A percentile compares a stretch with the other conserved stretches of the same genome.
phyloP scores from a whole-genome alignment of 371 early-diverging fungal species.

The Mucor saturninus region DNA sequence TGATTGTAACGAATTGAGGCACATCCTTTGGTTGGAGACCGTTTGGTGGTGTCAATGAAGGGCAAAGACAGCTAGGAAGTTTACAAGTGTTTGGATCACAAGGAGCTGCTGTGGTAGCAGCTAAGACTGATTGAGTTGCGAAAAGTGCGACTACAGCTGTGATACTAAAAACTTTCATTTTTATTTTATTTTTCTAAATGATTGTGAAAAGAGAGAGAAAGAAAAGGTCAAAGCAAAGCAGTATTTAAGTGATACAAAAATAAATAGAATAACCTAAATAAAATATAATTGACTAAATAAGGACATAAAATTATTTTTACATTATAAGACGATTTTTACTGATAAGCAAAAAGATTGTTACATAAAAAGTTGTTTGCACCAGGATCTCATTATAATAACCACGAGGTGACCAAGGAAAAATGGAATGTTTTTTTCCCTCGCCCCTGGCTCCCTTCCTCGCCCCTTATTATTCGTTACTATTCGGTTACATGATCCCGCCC shows the following conservation, averaged over 20 bases:
- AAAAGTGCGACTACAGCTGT: conserved; percentile 34
- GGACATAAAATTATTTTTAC: conserved; percentile 11
- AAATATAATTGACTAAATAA: conserved; percentile 1
- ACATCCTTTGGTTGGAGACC: conserved; percentile 60
- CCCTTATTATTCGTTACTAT: too few species aligned
- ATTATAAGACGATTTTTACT: background rate
- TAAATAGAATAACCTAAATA: background rate
- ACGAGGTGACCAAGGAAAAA: background rate
- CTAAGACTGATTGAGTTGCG: conserved; percentile 37
- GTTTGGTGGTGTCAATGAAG: conserved; percentile 64
- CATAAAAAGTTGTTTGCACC: background rate
- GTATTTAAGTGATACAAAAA: conserved; percentile 14
- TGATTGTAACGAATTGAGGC: conserved; percentile 78
- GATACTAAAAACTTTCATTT: conserved; percentile 41
- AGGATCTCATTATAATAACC: background rate
- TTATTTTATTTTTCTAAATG: conserved; percentile 2
- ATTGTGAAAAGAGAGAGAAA: conserved; percentile 10
- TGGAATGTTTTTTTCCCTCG: too few species aligned
- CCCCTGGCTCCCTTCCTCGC: too few species aligned
- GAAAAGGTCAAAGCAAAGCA: too few species aligned
- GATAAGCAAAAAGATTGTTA: background rate
- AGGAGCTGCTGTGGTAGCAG: conserved; percentile 26
- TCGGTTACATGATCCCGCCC: too few species aligned
- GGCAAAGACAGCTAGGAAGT: conserved; percentile 71
- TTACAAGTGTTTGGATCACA: conserved; percentile 71